Evolutionary conservation across 371 early-diverging fungal genomes (phyloP).

Genomic region (Mortierella sp.): DNA sequence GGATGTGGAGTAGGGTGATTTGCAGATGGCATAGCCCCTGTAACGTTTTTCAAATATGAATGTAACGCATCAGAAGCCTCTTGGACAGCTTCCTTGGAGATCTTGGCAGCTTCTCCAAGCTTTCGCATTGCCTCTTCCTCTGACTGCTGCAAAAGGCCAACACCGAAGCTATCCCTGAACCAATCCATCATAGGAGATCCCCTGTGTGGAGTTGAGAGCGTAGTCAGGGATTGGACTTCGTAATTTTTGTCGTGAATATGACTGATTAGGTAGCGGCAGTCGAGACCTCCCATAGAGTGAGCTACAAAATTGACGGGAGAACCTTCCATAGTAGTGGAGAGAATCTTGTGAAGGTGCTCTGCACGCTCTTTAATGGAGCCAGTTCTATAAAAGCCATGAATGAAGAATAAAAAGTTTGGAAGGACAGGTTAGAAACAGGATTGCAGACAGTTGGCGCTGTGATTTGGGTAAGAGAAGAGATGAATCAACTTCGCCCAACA

Average conservation of each 20-base stretch:
- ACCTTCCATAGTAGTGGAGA: conserved; percentile 66
- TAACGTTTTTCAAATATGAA: not conserved
- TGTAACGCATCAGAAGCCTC: conserved; percentile 20
- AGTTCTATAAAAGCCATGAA: conserved; percentile 58
- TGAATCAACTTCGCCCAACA: conserved; percentile 39
- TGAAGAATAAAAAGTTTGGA: not conserved
- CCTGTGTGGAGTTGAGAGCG: conserved; percentile 93
- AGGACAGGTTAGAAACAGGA: not conserved
- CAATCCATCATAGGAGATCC: conserved; percentile 94
- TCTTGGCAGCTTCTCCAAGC: conserved; percentile 30
- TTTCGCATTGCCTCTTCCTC: conserved; percentile 51
- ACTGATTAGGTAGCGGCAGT: conserved; percentile 86
- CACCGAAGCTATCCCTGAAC: conserved; percentile 83
- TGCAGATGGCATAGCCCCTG: conserved; percentile 15
- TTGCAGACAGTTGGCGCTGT: too few species aligned
- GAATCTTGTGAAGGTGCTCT: conserved; percentile 75
- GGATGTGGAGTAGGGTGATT: conserved; percentile 4
- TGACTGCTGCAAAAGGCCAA: conserved; percentile 56
- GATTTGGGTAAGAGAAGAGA: not conserved
- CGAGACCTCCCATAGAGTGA: conserved; percentile 96
- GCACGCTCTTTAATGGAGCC: conserved; percentile 87
- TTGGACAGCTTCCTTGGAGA: conserved; percentile 19
- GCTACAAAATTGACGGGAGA: conserved; percentile 86
- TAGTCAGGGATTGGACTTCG: conserved; percentile 81
- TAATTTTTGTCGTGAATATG: conserved; percentile 78